Conservation (phyloP, 2,329 filamentous ascomycete species). For the Diaporthe vexans region DNA sequence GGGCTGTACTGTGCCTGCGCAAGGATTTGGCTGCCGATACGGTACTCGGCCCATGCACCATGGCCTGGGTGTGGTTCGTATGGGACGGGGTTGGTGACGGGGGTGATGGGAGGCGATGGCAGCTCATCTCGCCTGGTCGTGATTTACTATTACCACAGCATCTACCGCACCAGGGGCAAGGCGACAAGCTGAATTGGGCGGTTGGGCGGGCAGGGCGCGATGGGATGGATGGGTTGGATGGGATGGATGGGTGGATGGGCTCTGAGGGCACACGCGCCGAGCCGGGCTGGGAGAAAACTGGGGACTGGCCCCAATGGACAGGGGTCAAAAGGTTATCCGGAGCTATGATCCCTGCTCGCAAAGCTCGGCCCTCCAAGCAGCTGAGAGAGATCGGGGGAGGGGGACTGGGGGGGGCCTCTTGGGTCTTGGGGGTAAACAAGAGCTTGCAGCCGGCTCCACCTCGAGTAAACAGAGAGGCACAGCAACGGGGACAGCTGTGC, state of each 20-base stretch:
- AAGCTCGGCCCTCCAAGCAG: constrained; percentile 31
- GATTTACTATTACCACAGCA: neutral
- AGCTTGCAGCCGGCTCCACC: constrained; percentile 40
- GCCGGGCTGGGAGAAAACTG: constrained; percentile 36
- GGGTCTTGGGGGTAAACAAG: constrained; percentile 29
- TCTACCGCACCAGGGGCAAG: neutral
- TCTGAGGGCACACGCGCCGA: constrained; percentile 33
- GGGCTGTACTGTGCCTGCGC: neutral
- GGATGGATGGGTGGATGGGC: neutral
- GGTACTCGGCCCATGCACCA: neutral
- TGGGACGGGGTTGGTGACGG: neutral
- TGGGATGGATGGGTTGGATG: neutral
- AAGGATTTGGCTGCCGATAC: no score
- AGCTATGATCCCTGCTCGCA: constrained; percentile 39
- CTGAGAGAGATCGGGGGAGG: constrained; percentile 34
- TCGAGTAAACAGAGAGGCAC: constrained; percentile 41
- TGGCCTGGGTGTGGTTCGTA: neutral
- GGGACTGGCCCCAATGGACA: constrained; percentile 31
- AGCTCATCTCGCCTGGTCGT: neutral
- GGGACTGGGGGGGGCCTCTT: neutral
- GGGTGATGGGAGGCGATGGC: neutral
- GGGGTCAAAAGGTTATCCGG: constrained; percentile 30
- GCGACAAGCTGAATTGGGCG: neutral
- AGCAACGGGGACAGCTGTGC: neutral
- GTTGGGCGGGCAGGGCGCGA: no score